Evolutionary conservation across 371 early-diverging fungal genomes (phyloP).

Genomic region (Chytridiales sp.): DNA sequence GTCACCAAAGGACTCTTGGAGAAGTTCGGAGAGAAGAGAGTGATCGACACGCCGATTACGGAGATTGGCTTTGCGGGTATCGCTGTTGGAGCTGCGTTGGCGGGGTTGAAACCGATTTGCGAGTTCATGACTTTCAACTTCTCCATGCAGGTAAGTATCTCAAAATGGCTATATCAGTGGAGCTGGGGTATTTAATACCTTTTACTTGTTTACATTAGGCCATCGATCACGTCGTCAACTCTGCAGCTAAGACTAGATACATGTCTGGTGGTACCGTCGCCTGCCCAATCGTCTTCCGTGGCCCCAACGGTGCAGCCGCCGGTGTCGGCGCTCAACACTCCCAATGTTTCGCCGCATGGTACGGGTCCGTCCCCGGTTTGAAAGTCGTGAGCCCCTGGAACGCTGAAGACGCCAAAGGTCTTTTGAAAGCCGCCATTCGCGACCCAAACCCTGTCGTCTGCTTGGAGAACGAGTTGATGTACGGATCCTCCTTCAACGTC

Average conservation of each 20-base stretch:
- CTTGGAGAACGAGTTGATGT: slow-evolving; percentile 99
- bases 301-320: slow-evolving; percentile 98
- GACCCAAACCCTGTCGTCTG: slow-evolving; percentile 98
- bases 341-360: slow-evolving; percentile 98
- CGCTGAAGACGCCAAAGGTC: slow-evolving; percentile 97
- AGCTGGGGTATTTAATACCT: not conserved
- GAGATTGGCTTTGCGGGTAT: slow-evolving; percentile 99
- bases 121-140: slow-evolving; percentile 99
- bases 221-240: slow-evolving; percentile 99
- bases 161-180: not conserved
- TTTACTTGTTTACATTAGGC: slow-evolving; percentile 60
- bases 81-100: slow-evolving; percentile 95
- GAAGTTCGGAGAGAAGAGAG: slow-evolving; percentile 96
- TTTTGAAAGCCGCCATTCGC: slow-evolving; percentile 96
- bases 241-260: slow-evolving; percentile 97
- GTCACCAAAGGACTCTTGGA: slow-evolving; percentile 97
- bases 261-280: slow-evolving; percentile 94
- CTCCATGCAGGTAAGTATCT: slow-evolving; percentile 92
- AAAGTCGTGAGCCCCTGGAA: slow-evolving; percentile 99
- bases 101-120: slow-evolving; percentile 97
- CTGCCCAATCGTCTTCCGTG: slow-evolving; percentile 99
- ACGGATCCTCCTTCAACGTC: slow-evolving; percentile 87
- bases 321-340: slow-evolving; percentile 99
- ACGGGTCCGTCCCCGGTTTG: slow-evolving; percentile 93
- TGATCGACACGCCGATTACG: slow-evolving; percentile 99